These are phyloP conservation scores for Rhynchosporium secalis DNA, from an alignment of 2,329 filamentous ascomycete species.

Conservation along the genomic window DNA sequence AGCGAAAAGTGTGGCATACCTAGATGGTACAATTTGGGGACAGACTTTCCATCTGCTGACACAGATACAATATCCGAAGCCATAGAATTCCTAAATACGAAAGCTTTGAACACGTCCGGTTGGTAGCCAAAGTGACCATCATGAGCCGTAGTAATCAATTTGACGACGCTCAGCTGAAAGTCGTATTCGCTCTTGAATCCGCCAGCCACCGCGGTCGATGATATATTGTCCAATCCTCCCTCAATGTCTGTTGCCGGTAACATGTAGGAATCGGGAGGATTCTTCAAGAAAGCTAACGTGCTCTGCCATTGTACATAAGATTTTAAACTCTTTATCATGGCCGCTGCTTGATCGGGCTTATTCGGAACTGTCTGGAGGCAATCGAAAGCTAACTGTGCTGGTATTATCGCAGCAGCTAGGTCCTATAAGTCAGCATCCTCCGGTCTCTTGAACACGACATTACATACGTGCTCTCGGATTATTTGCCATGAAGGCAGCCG, in stretches of 20 bases:
- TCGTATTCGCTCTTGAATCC: slow-evolving; percentile 28
- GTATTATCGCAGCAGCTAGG: not conserved
- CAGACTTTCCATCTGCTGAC: slow-evolving; percentile 54
- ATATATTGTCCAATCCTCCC: slow-evolving; percentile 26
- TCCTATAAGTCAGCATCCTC: not conserved
- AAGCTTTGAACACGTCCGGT: slow-evolving; percentile 35
- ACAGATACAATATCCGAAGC: slow-evolving; percentile 52
- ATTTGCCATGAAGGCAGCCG: not conserved
- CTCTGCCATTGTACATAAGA: slow-evolving; percentile 26
- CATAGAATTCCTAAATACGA: slow-evolving; percentile 38
- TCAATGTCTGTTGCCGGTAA: slow-evolving; percentile 27
- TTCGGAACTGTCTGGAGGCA: slow-evolving; percentile 27
- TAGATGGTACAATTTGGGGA: slow-evolving; percentile 53
- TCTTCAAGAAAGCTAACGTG: slow-evolving; percentile 27
- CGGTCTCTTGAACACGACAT: not conserved
- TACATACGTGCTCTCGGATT: slow-evolving; percentile 6
- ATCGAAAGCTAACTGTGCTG: slow-evolving; percentile 21
- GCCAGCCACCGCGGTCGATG: slow-evolving; percentile 20
- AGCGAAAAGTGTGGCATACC: not conserved
- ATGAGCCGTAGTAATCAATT: slow-evolving; percentile 57
- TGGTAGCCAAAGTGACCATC: slow-evolving; percentile 45
- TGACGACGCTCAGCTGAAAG: slow-evolving; percentile 29
- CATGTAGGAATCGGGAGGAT: slow-evolving; percentile 33
- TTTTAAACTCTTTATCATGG: slow-evolving; percentile 23
- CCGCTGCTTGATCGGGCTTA: slow-evolving; percentile 19